These are phyloP conservation scores for Lachancea quebecensis DNA, from an alignment of 805 yeast species.

Conservation along the genomic window DNA sequence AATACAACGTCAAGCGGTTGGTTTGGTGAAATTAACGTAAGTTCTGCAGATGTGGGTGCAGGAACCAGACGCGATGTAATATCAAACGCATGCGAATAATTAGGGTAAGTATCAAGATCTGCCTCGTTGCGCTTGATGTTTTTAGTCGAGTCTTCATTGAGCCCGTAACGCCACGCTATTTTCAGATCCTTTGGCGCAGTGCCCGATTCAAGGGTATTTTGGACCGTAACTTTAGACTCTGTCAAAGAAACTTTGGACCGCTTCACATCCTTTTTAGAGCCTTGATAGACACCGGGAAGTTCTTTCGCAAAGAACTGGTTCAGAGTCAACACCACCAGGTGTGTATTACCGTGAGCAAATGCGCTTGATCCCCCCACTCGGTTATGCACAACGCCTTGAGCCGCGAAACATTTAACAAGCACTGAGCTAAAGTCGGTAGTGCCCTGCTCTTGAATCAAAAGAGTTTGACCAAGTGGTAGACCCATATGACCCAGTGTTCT, in stretches of 20 bases:
- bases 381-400: constrained; percentile 70
- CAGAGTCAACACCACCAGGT: constrained; percentile 56
- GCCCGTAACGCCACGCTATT: constrained; percentile 92
- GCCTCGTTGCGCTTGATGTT: constrained; percentile 10
- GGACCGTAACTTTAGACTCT: constrained; percentile 60
- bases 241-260: constrained; percentile 49
- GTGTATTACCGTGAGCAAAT: constrained; percentile 39
- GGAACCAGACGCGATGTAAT: constrained; percentile 67
- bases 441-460: constrained; percentile 75
- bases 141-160: constrained; percentile 31
- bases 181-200: constrained; percentile 47
- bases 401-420: constrained; percentile 57
- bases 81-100: constrained; percentile 65
- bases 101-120: constrained; percentile 37
- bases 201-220: constrained; percentile 44
- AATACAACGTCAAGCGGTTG: constrained; percentile 25
- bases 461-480: constrained; percentile 65
- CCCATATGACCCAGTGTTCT: constrained; percentile 74
- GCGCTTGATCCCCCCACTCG: constrained; percentile 35
- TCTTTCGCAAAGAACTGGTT: constrained; percentile 56
- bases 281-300: constrained; percentile 71
- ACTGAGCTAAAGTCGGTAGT: constrained; percentile 82
- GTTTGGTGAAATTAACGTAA: constrained; percentile 45
- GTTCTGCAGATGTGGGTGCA: constrained; percentile 54
- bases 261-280: constrained; percentile 59